Evolutionary conservation across 306 rosid genomes (phyloP), one percentile per base, ranked within the genome.

Genomic region (Leucaena leucocephala): DNA sequence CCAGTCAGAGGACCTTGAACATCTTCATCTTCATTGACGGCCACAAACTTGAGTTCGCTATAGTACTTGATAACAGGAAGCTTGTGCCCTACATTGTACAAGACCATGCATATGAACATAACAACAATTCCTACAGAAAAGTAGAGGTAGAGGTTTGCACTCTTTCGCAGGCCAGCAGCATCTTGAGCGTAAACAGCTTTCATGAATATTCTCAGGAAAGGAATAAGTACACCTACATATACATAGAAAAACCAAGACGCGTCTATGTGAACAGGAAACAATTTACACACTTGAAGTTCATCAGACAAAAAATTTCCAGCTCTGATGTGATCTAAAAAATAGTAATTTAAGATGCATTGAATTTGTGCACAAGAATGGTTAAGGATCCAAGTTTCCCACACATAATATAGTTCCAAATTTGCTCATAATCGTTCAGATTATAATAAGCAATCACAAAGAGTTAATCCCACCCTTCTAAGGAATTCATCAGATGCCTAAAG

Each of bases 71-170:
- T 88, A 14, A 95, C 80, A 8, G 98, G 98, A 90, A 92, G 91
- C 85, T 70, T 88, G 67, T 89, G 88, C 4, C 76, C 94, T 68
- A 87, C 4, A 76, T 93, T 95, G 88, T 91, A 85, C 33, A 90
- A 78, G 35, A 88, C 86, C 73, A 89, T 75, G 87, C 96, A 91
- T 66, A 92, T 44, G 66, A 84, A 81, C 90, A 90, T 77, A 17
- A 90, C 78, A 8, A 86, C 90, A 57, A 95, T 87, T 61, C 92
- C 80, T 39, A 92, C 97, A 2, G 80, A 55, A 33, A 95, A 95
- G 82, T 91, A 95, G 14, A 95, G 96, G 82, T 91, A 95, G 14
- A 95, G 96, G 82, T 85, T 92, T 35, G 94, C 97, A 71, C 98
- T 91, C 71, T 86, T 83, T 71, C 88, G 88, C 76, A 95, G 81